Percentiles rank a stretch among this genome's conserved stretches.
Conservation (phyloP, 495 filamentous ascomycete species). For the Penicillium longicatenatum region DNA sequence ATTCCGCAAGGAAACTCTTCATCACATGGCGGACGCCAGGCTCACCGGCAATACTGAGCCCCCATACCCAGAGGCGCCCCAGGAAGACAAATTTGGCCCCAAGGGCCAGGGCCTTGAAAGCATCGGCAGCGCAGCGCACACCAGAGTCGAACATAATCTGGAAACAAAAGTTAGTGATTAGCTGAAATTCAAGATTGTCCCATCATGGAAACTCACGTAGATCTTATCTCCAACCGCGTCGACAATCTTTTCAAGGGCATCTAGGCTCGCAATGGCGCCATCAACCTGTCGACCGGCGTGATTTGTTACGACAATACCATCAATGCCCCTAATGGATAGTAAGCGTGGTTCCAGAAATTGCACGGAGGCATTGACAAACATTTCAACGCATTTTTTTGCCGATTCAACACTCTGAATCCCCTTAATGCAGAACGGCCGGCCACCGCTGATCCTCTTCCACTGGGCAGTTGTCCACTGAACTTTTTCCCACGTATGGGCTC, state of each 20-base stretch:
- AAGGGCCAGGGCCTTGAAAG: slow-evolving; percentile 63
- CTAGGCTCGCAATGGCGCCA: slow-evolving; percentile 60
- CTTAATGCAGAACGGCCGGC: slow-evolving; percentile 58
- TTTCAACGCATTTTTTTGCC: slow-evolving; percentile 55
- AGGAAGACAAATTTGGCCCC: slow-evolving; percentile 67
- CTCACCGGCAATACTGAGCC: slow-evolving; percentile 60
- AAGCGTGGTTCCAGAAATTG: neutral
- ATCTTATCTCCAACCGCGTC: slow-evolving; percentile 51
- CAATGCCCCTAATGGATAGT: slow-evolving; percentile 40
- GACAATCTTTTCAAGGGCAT: slow-evolving; percentile 62
- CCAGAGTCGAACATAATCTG: slow-evolving; percentile 61
- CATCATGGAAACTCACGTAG: slow-evolving; percentile 19
- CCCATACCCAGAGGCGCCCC: slow-evolving; percentile 65
- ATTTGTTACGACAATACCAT: slow-evolving; percentile 38
- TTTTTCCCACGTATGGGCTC: slow-evolving; percentile 61
- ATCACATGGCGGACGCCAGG: slow-evolving; percentile 63
- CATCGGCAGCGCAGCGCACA: slow-evolving; percentile 56
- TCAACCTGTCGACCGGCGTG: slow-evolving; percentile 66
- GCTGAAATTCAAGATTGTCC: neutral
- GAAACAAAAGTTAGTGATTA: neutral
- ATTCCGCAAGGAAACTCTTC: slow-evolving; percentile 64
- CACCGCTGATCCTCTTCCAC: slow-evolving; percentile 55
- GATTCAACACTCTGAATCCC: slow-evolving; percentile 57
- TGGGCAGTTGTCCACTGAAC: slow-evolving; percentile 55
- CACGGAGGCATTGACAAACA: neutral